Percentiles rank a stretch among this genome's conserved stretches.
These are phyloP conservation scores for Boletales sp. DNA, from an alignment of 768 basidiomycete genomes.

Conservation along the genomic window DNA sequence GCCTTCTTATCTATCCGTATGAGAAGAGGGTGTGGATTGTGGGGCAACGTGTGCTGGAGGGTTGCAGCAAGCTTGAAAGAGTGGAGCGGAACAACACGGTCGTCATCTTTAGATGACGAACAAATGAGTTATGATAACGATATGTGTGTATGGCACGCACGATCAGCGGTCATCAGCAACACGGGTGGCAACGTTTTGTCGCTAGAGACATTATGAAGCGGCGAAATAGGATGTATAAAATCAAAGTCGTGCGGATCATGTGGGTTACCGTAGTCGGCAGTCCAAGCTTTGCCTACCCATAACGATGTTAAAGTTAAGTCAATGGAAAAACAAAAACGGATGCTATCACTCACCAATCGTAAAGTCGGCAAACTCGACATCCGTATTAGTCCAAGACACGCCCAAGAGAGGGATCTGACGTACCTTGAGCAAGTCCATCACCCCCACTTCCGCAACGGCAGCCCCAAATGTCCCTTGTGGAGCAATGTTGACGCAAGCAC, in stretches of 20 bases:
- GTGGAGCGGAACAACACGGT: conserved; percentile 84
- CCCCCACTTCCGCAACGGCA: conserved; percentile 78
- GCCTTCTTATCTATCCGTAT: conserved; percentile 77
- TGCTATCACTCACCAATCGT: conserved; percentile 54
- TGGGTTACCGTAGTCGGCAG: conserved; percentile 74
- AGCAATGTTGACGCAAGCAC: conserved; percentile 80
- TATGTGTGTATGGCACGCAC: conserved; percentile 40
- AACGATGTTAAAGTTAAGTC: conserved; percentile 6
- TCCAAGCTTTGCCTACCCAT: conserved; percentile 67
- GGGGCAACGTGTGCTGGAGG: conserved; percentile 60
- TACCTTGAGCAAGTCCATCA: conserved; percentile 76
- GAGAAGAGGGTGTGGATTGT: conserved; percentile 71
- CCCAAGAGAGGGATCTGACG: neutral
- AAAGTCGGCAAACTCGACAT: conserved; percentile 61
- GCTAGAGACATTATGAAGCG: conserved; percentile 72
- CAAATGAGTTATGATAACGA: conserved; percentile 2
- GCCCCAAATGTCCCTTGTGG: conserved; percentile 75
- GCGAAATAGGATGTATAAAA: conserved; percentile 77
- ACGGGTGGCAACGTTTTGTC: conserved; percentile 60
- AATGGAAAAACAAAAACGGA: neutral
- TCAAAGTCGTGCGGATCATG: conserved; percentile 77
- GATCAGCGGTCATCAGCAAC: conserved; percentile 80
- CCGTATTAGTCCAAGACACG: neutral
- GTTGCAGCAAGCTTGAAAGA: conserved; percentile 81
- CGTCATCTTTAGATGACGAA: conserved; percentile 52